These are phyloP conservation scores for Petrea volubilis DNA, from an alignment of 257 asterid species.

Conservation along the genomic window DNA sequence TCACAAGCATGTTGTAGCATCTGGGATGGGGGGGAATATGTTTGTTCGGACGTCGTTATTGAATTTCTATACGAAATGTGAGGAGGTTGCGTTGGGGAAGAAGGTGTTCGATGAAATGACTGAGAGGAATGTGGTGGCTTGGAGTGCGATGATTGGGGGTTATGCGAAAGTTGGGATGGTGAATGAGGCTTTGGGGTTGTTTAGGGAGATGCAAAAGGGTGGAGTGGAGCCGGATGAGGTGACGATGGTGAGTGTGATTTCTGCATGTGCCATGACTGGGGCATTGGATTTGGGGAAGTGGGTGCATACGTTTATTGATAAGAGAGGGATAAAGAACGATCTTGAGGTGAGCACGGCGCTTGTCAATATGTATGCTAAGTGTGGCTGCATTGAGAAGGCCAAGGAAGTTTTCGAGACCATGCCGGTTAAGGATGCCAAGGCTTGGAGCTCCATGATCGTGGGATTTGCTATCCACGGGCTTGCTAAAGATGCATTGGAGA, in stretches of 20 bases:
- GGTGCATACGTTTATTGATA: conserved; percentile 59
- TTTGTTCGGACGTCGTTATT: conserved; percentile 68
- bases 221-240: conserved; percentile 71
- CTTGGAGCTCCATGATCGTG: conserved; percentile 82
- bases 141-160: conserved; percentile 76
- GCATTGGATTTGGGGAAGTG: conserved; percentile 75
- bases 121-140: conserved; percentile 61
- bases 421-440: conserved; percentile 69
- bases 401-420: conserved; percentile 56
- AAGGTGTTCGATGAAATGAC: conserved; percentile 78
- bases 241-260: conserved; percentile 65
- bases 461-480: conserved; percentile 68
- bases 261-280: conserved; percentile 69
- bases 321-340: conserved; percentile 56
- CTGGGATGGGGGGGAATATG: conserved; percentile 46
- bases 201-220: conserved; percentile 61
- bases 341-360: conserved; percentile 71
- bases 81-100: conserved; percentile 48
- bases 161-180: conserved; percentile 59
- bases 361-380: conserved; percentile 76
- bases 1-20: conserved; percentile 57
- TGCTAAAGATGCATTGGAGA: conserved; percentile 53
- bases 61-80: conserved; percentile 61
- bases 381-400: conserved; percentile 71
- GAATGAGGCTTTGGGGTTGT: conserved; percentile 61